Conservation (phyloP, 1,284 basidiomycete species). For the Leccinum pachyderme region DNA sequence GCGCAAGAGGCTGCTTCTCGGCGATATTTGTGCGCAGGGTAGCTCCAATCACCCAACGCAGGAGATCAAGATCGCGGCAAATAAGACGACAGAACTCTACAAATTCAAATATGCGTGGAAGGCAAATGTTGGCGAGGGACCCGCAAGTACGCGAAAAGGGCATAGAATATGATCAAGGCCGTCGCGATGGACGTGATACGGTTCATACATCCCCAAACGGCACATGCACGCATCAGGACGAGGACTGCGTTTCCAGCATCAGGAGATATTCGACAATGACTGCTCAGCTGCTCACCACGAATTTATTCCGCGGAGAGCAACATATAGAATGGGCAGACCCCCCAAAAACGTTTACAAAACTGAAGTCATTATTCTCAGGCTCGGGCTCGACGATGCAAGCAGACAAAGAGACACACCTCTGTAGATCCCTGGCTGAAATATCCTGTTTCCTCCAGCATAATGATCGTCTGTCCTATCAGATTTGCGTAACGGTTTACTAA, state of each 20-base stretch:
- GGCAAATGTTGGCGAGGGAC: background rate
- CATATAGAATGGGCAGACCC: background rate
- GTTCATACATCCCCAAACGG: background rate
- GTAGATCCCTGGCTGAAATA: background rate
- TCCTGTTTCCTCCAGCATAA: background rate
- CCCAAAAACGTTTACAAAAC: background rate
- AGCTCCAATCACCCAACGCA: no score
- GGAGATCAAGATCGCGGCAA: no score
- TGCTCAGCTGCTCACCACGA: background rate
- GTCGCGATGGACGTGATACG: background rate
- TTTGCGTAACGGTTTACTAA: background rate
- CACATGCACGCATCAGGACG: background rate
- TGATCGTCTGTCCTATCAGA: background rate
- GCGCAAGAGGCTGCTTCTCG: no score
- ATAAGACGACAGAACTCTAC: no score
- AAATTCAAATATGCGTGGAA: background rate
- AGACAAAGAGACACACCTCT: background rate
- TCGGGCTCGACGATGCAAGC: background rate
- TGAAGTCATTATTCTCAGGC: background rate
- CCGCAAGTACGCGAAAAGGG: background rate
- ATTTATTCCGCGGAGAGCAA: background rate
- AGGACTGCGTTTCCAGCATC: background rate
- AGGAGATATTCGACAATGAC: background rate
- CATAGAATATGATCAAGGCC: background rate
- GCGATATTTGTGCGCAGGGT: no score